Evolutionary conservation across 2,329 filamentous ascomycete species (phyloP).

Genomic region (Metarhizium album): DNA sequence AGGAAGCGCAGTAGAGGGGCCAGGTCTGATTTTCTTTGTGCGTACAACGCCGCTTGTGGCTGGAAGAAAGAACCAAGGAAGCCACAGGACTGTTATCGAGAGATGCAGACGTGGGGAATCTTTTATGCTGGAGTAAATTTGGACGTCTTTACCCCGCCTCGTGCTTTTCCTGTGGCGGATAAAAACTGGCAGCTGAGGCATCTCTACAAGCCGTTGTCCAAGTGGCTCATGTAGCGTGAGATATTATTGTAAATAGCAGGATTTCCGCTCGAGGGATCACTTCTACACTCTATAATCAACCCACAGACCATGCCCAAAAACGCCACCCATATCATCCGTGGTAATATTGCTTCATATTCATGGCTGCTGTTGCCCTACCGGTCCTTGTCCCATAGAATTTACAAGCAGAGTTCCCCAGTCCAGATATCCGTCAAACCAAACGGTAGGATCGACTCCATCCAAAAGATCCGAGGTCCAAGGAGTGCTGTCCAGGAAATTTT

Average conservation of each 20-base stretch:
- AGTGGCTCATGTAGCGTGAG: neutral
- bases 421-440: constrained; percentile 25
- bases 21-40: neutral
- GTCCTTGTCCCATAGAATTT: constrained; percentile 17
- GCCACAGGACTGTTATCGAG: neutral
- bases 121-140: neutral
- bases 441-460: constrained; percentile 21
- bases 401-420: constrained; percentile 24
- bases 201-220: neutral
- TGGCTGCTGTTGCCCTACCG: constrained; percentile 11
- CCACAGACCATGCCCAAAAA: neutral
- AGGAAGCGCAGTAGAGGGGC: neutral
- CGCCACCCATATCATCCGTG: neutral
- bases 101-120: neutral
- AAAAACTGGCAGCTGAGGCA: neutral
- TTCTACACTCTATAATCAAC: neutral
- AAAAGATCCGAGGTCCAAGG: constrained; percentile 22
- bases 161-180: neutral
- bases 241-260: neutral
- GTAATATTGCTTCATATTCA: neutral
- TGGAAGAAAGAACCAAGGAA: neutral
- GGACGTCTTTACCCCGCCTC: neutral
- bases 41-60: neutral
- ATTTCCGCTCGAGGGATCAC: neutral
- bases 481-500: constrained; percentile 16